These are phyloP conservation scores for Seiridium unicorne DNA, from an alignment of 2,329 filamentous ascomycete genomes.

Conservation along the genomic window DNA sequence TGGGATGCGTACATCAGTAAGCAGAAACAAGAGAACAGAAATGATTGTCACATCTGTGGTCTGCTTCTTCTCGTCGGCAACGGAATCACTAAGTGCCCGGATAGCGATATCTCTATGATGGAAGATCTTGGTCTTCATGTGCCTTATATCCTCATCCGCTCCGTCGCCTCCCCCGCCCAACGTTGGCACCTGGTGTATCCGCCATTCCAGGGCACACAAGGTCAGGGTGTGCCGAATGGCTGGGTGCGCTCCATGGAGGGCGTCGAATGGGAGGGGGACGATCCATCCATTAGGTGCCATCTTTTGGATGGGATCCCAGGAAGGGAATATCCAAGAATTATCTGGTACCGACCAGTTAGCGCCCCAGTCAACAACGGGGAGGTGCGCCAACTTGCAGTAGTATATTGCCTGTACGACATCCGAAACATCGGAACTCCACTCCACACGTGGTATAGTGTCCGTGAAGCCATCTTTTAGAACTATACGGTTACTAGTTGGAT, in stretches of 20 bases:
- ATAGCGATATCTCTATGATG: conserved; percentile 20
- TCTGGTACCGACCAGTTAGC: not conserved
- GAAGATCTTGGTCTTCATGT: not conserved
- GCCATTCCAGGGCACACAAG: conserved; percentile 17
- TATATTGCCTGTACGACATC: conserved; percentile 20
- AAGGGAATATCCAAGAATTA: not conserved
- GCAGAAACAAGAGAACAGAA: conserved; percentile 24
- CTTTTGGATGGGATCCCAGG: conserved; percentile 12
- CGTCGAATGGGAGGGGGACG: conserved; percentile 10
- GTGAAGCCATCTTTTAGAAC: not conserved
- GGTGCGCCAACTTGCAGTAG: conserved; percentile 25
- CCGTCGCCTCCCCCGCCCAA: not conserved
- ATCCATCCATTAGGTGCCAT: conserved; percentile 10
- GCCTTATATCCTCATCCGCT: conserved; percentile 7
- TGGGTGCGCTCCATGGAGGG: conserved; percentile 11
- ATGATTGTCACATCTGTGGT: conserved; percentile 23
- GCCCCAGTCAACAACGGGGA: not conserved
- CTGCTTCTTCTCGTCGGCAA: conserved; percentile 17
- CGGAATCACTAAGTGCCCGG: conserved; percentile 25
- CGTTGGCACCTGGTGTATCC: conserved; percentile 10
- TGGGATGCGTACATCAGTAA: conserved; percentile 22
- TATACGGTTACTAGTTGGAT: no score
- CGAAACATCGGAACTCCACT: not conserved
- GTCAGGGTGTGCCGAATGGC: conserved; percentile 17
- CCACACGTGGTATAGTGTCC: not conserved